Percentiles rank a stretch among this genome's conserved stretches.
Conservation (phyloP, 139 green algal species). For the Chlorella sp. region DNA sequence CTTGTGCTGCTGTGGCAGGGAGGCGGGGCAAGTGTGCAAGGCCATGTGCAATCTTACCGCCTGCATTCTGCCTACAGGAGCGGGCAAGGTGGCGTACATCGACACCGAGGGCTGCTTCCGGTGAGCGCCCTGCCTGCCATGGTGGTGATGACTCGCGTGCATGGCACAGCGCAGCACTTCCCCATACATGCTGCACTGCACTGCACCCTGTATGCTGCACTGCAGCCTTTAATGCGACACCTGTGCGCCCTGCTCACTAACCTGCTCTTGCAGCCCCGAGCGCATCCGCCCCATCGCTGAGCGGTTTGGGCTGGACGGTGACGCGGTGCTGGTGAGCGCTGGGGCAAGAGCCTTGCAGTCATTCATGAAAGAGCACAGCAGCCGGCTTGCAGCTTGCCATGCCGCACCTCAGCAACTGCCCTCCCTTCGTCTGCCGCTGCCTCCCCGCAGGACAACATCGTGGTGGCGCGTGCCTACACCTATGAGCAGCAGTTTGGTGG, state of each 20-base stretch:
- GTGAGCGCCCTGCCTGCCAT: background rate
- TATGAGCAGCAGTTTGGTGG: slow-evolving; percentile 81
- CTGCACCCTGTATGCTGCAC: too few relatives aligned
- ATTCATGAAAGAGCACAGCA: too few relatives aligned
- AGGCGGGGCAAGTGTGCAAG: too few relatives aligned
- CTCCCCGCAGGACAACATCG: slow-evolving; percentile 74
- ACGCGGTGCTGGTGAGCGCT: slow-evolving; percentile 63
- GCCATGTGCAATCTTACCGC: background rate
- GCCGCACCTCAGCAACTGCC: too few relatives aligned
- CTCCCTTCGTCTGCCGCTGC: too few relatives aligned
- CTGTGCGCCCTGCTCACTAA: background rate
- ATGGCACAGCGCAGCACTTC: too few relatives aligned
- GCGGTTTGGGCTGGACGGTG: slow-evolving; percentile 82
- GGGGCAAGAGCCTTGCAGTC: too few relatives aligned
- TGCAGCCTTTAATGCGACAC: too few relatives aligned
- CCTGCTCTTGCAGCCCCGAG: slow-evolving; percentile 65
- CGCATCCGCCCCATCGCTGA: slow-evolving; percentile 86
- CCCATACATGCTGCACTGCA: too few relatives aligned
- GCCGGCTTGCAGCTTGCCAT: too few relatives aligned
- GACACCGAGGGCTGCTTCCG: slow-evolving; percentile 96
- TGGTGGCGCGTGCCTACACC: slow-evolving; percentile 82
- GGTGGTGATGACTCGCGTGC: too few relatives aligned
- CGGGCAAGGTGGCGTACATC: slow-evolving; percentile 77
- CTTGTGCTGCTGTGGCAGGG: too few relatives aligned
- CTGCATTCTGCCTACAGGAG: background rate